Conservation (phyloP, 2,329 filamentous ascomycete genomes). For the Fusarium chlamydosporum region DNA sequence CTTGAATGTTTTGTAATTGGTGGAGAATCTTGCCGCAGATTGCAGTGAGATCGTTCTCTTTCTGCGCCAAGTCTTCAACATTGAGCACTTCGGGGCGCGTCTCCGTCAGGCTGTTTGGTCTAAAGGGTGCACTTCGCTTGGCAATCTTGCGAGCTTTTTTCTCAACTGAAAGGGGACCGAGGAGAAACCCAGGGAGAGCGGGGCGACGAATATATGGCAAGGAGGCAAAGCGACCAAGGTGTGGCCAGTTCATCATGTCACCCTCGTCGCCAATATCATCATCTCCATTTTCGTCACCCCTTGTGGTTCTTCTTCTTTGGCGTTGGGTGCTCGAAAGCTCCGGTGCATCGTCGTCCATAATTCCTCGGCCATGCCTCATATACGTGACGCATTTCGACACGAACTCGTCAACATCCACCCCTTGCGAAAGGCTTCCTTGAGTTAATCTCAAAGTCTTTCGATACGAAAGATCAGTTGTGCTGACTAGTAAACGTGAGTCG, state of each 20-base stretch:
- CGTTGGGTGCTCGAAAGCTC: constrained; percentile 67
- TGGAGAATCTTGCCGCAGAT: constrained; percentile 82
- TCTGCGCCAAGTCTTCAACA: constrained; percentile 79
- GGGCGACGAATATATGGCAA: constrained; percentile 81
- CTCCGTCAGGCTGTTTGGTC: constrained; percentile 76
- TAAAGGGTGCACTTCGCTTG: constrained; percentile 79
- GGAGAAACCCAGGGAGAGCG: constrained; percentile 83
- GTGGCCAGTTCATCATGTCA: constrained; percentile 87
- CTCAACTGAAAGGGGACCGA: constrained; percentile 90
- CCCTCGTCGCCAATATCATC: constrained; percentile 78
- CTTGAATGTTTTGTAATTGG: constrained; percentile 67
- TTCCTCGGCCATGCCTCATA: constrained; percentile 78
- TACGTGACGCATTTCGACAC: constrained; percentile 90
- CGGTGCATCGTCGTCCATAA: constrained; percentile 64
- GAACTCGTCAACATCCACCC: constrained; percentile 91
- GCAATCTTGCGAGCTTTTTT: constrained; percentile 81
- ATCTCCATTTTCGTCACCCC: constrained; percentile 64
- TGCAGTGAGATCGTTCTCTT: constrained; percentile 82
- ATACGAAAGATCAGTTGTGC: constrained; percentile 82
- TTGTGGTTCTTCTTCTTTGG: constrained; percentile 56
- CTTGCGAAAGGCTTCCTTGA: constrained; percentile 78
- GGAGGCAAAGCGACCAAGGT: constrained; percentile 83
- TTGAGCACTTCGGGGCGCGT: constrained; percentile 84
- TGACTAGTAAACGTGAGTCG: constrained; percentile 88
- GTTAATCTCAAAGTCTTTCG: constrained; percentile 82